phyloP scores from a whole-genome alignment of 345 rosid genomes.

The Sonneratia caseolaris region DNA sequence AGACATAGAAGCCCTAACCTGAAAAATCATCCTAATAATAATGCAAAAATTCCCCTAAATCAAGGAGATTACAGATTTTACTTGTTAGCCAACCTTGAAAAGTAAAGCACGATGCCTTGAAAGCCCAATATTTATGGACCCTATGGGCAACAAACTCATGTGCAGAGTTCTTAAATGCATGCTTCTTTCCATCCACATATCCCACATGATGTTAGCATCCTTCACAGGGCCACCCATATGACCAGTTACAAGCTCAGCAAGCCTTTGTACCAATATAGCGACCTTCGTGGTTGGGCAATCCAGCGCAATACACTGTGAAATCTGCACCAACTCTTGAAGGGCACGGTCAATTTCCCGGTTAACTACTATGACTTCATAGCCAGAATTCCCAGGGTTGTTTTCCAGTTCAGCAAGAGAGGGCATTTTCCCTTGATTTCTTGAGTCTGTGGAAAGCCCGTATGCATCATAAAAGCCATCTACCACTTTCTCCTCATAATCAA shows the following conservation, averaged over 20 bases:
- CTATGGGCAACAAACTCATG: conserved; percentile 78
- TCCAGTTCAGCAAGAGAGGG: conserved; percentile 85
- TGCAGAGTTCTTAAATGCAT: conserved; percentile 69
- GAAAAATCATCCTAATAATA: background rate
- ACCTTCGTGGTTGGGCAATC: conserved; percentile 64
- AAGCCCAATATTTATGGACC: conserved; percentile 74
- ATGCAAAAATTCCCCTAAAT: background rate
- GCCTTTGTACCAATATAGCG: conserved; percentile 55
- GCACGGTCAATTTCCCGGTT: conserved; percentile 62
- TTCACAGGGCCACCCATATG: conserved; percentile 97
- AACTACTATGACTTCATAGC: conserved; percentile 77
- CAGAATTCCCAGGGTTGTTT: conserved; percentile 50
- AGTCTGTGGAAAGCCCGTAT: conserved; percentile 51
- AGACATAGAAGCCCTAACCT: background rate
- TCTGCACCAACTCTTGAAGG: conserved; percentile 71
- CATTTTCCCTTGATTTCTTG: conserved; percentile 55
- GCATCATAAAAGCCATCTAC: conserved; percentile 95
- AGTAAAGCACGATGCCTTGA: conserved; percentile 97
- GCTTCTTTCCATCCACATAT: conserved; percentile 84
- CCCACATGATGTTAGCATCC: conserved; percentile 75
- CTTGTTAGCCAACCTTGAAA: conserved; percentile 62
- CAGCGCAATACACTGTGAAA: conserved; percentile 68
- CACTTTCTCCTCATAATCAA: conserved; percentile 90
- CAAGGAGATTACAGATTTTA: conserved; percentile 7
- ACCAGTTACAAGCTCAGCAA: conserved; percentile 89